Percentiles rank a stretch among this genome's conserved stretches.
These are phyloP conservation scores for Trametes cubensis DNA, from an alignment of 768 basidiomycete species.

Conservation along the genomic window DNA sequence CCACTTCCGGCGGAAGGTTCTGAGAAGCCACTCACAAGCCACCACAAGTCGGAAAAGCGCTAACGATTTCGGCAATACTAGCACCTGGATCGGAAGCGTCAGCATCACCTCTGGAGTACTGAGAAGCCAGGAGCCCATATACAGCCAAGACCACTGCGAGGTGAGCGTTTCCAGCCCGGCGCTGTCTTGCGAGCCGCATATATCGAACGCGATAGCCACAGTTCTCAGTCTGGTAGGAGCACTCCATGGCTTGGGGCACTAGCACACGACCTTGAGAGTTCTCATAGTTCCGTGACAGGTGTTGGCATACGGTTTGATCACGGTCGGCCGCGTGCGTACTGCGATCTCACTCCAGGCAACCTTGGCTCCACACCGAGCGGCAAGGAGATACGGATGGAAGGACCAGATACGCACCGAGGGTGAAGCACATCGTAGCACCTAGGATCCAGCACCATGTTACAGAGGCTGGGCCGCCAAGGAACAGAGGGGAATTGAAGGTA, in stretches of 20 bases:
- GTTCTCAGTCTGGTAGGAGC: neutral
- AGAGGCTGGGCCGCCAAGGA: constrained; percentile 69
- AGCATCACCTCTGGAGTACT: neutral
- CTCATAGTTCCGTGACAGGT: neutral
- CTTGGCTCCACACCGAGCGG: neutral
- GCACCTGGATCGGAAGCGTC: constrained; percentile 39
- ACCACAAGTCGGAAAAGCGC: constrained; percentile 74
- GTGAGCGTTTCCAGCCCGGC: neutral
- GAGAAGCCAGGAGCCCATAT: neutral
- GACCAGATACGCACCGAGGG: constrained; percentile 46
- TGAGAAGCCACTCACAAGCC: constrained; percentile 54
- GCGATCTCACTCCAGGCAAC: constrained; percentile 11
- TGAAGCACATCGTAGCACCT: constrained; percentile 73
- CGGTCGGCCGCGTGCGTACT: constrained; percentile 1
- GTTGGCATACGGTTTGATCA: neutral
- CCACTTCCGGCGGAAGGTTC: neutral
- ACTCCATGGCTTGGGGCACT: neutral
- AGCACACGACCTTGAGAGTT: neutral
- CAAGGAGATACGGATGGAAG: constrained; percentile 4
- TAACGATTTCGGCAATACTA: constrained; percentile 77
- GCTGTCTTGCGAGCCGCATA: neutral
- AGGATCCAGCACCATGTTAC: constrained; percentile 80
- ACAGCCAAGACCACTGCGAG: constrained; percentile 3
- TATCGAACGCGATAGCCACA: neutral
- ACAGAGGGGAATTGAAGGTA: constrained; percentile 75